phyloP scores from a whole-genome alignment of 768 basidiomycete species.

The Tylopilus subfusipes region DNA sequence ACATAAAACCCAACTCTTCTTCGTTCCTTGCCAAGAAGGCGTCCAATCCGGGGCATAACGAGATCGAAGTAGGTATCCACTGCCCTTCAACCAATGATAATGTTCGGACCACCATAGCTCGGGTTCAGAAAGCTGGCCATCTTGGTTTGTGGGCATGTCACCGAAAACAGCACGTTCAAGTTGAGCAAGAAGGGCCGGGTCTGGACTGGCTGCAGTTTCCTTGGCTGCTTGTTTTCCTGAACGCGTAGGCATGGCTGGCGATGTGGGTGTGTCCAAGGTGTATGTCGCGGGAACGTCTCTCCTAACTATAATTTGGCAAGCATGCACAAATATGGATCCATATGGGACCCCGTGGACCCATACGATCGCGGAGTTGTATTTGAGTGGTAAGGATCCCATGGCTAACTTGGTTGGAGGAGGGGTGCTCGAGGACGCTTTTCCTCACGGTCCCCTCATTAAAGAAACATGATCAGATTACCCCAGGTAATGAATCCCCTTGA shows the following conservation, averaged over 20 bases:
- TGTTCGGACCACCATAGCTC: slow-evolving; percentile 14
- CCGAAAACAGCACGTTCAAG: slow-evolving; percentile 1
- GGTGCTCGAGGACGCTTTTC: neutral
- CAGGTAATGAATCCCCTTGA: neutral
- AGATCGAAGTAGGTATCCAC: slow-evolving; percentile 17
- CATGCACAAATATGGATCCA: slow-evolving; percentile 1
- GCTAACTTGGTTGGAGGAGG: neutral
- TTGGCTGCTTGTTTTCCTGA: neutral
- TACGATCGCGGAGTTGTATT: slow-evolving; percentile 2
- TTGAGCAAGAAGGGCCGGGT: neutral
- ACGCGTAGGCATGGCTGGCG: neutral
- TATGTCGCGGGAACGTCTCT: no score
- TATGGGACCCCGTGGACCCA: slow-evolving; percentile 4
- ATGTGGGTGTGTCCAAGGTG: no score
- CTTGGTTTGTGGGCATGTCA: neutral
- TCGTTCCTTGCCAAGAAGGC: slow-evolving; percentile 18
- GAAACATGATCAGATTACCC: neutral
- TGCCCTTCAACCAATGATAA: slow-evolving; percentile 13
- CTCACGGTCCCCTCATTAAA: slow-evolving; percentile 1
- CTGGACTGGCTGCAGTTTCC: neutral
- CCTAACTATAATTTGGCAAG: neutral
- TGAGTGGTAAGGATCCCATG: neutral
- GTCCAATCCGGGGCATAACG: slow-evolving; percentile 22
- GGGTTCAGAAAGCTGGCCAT: neutral
- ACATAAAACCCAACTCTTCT: neutral